phyloP scores from a whole-genome alignment of 768 basidiomycete species.

The Coprinopsis cinerea region DNA sequence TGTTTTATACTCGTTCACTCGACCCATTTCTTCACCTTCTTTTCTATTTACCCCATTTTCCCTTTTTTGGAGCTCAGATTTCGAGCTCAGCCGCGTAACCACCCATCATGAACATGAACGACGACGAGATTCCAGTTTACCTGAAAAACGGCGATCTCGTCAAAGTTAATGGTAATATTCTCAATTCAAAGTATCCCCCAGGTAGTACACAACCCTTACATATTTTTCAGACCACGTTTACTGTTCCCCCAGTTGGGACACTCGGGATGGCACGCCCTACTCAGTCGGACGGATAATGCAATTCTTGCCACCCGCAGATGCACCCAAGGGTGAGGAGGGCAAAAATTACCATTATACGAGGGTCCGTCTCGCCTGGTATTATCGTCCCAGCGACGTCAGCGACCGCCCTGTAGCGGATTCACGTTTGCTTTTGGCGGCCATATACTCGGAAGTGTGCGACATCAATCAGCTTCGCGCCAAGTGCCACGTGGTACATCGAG shows the following conservation, averaged over 20 bases:
- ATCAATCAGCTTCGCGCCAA: constrained; percentile 87
- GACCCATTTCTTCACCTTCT: constrained; percentile 14
- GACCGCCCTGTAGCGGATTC: constrained; percentile 88
- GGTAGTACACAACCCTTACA: constrained; percentile 15
- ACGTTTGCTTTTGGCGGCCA: constrained; percentile 88
- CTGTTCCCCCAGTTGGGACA: constrained; percentile 88
- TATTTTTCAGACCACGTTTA: constrained; percentile 89
- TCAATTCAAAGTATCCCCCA: constrained; percentile 19
- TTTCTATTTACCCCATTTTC: constrained; percentile 26
- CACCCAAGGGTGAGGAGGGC: constrained; percentile 57
- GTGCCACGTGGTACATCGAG: constrained; percentile 92
- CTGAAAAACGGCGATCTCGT: constrained; percentile 83
- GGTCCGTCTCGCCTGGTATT: constrained; percentile 93
- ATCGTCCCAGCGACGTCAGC: constrained; percentile 93
- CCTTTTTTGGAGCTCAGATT: constrained; percentile 20
- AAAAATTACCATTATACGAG: constrained; percentile 70
- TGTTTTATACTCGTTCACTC: constrained; percentile 18
- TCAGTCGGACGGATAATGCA: constrained; percentile 96
- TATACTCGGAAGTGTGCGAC: constrained; percentile 95
- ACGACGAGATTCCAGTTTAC: constrained; percentile 37
- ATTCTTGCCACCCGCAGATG: constrained; percentile 78
- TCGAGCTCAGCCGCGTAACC: constrained; percentile 25
- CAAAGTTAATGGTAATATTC: constrained; percentile 72
- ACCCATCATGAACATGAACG: constrained; percentile 14
- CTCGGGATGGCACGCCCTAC: constrained; percentile 92